Evolutionary conservation across 495 filamentous ascomycete species (phyloP).

Genomic region (Penicillium parvum): DNA sequence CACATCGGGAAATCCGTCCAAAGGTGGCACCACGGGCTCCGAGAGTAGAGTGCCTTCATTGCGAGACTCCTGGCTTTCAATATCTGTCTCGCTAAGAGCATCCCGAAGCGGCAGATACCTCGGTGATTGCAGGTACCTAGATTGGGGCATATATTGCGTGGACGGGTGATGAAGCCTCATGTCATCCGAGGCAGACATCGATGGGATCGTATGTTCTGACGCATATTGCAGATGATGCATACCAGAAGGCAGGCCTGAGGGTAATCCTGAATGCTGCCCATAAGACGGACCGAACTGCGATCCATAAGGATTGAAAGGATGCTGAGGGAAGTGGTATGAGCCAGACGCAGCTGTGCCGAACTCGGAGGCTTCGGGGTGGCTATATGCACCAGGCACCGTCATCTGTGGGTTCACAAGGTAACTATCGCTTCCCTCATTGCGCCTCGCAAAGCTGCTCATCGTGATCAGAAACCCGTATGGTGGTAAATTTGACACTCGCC

Average conservation of each 20-base stretch:
- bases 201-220: constrained; percentile 31
- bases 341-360: constrained; percentile 29
- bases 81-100: constrained; percentile 33
- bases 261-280: constrained; percentile 29
- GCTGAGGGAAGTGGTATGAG: constrained; percentile 34
- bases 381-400: constrained; percentile 30
- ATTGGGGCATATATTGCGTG: constrained; percentile 32
- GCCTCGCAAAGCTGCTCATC: constrained; percentile 39
- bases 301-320: constrained; percentile 33
- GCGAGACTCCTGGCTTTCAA: constrained; percentile 43
- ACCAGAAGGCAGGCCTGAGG: constrained; percentile 22
- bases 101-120: constrained; percentile 36
- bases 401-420: constrained; percentile 39
- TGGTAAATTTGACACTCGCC: neutral
- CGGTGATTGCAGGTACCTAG: constrained; percentile 34
- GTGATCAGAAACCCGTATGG: constrained; percentile 4
- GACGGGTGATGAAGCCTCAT: constrained; percentile 29
- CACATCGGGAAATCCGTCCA: constrained; percentile 51
- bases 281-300: constrained; percentile 34
- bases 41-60: constrained; percentile 43
- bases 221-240: constrained; percentile 34
- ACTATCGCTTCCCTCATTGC: constrained; percentile 33
- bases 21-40: constrained; percentile 38
- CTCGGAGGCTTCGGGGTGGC: constrained; percentile 31
- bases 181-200: constrained; percentile 30